Conservation (phyloP, 768 basidiomycete genomes). For the Rhizopogon vinicolor region DNA sequence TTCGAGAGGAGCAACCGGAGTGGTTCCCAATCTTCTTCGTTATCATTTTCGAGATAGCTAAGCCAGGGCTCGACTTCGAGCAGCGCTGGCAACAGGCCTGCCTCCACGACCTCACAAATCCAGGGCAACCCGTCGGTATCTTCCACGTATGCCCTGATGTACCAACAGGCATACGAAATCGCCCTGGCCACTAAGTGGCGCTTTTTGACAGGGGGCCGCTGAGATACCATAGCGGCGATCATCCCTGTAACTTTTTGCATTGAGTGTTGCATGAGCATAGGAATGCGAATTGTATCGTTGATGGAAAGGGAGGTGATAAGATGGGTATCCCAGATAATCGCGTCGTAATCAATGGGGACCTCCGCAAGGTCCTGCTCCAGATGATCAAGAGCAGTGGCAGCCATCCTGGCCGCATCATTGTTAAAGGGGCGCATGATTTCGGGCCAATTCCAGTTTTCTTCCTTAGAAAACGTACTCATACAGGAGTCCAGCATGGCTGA, state of each 20-base stretch:
- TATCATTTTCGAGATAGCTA: constrained; percentile 11
- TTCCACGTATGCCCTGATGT: constrained; percentile 23
- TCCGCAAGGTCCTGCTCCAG: constrained; percentile 20
- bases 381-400: constrained; percentile 18
- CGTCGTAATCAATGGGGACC: constrained; percentile 18
- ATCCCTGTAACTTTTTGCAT: constrained; percentile 14
- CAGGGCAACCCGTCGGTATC: constrained; percentile 21
- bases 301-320: constrained; percentile 21
- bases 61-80: constrained; percentile 23
- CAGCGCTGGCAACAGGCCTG: constrained; percentile 19
- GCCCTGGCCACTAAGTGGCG: constrained; percentile 15
- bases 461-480: constrained; percentile 20
- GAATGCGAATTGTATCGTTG: constrained; percentile 17
- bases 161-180: constrained; percentile 26
- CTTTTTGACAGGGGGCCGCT: constrained; percentile 1
- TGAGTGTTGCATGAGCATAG: constrained; percentile 17
- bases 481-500: constrained; percentile 20
- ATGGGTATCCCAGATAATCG: constrained; percentile 26
- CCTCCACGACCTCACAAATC: constrained; percentile 19
- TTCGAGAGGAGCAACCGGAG: constrained; percentile 16
- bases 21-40: constrained; percentile 25
- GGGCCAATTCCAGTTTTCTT: constrained; percentile 22
- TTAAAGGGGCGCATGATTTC: constrained; percentile 21
- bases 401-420: constrained; percentile 12
- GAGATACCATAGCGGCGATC: constrained; percentile 11